A percentile compares a stretch with the other conserved stretches of the same genome.
phyloP scores from a whole-genome alignment of 352 stramenopile genomes.

The Thalassiosira hispida region DNA sequence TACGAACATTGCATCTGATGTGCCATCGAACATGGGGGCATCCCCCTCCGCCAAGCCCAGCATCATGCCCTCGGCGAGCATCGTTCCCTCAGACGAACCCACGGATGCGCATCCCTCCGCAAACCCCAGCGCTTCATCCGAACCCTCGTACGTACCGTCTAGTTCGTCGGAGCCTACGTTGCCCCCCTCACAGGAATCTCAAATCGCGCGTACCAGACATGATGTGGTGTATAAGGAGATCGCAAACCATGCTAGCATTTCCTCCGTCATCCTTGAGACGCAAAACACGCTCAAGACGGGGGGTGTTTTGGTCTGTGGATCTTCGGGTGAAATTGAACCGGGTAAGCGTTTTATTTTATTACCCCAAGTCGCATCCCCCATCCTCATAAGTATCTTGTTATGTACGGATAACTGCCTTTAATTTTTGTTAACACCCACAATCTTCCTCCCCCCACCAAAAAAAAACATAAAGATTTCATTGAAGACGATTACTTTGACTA shows the following conservation, averaged over 20 bases:
- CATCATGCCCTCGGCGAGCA: not conserved
- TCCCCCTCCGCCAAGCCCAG: not conserved
- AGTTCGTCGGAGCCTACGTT: not conserved
- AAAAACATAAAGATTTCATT: not conserved
- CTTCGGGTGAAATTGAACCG: slow-evolving; percentile 31
- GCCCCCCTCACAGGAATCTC: slow-evolving; percentile 25
- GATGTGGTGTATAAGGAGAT: slow-evolving; percentile 28
- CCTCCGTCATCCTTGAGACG: slow-evolving; percentile 30
- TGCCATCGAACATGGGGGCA: not conserved
- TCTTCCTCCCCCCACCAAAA: not conserved
- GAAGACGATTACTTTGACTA: slow-evolving; percentile 57
- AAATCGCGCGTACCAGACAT: slow-evolving; percentile 31
- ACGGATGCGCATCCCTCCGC: not conserved
- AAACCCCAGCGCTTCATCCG: not conserved
- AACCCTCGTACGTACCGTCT: not conserved
- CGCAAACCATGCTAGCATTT: slow-evolving; percentile 36
- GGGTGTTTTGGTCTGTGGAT: slow-evolving; percentile 50
- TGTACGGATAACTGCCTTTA: not conserved
- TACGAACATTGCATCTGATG: not conserved
- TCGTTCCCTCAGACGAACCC: not conserved
- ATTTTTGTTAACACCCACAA: no score
- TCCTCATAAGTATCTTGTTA: no score
- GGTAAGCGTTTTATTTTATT: no score
- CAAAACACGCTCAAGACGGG: slow-evolving; percentile 17
- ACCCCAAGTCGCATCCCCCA: no score